These are phyloP conservation scores for Huntiella decipiens DNA, from an alignment of 2,329 filamentous ascomycete species.

Conservation along the genomic window DNA sequence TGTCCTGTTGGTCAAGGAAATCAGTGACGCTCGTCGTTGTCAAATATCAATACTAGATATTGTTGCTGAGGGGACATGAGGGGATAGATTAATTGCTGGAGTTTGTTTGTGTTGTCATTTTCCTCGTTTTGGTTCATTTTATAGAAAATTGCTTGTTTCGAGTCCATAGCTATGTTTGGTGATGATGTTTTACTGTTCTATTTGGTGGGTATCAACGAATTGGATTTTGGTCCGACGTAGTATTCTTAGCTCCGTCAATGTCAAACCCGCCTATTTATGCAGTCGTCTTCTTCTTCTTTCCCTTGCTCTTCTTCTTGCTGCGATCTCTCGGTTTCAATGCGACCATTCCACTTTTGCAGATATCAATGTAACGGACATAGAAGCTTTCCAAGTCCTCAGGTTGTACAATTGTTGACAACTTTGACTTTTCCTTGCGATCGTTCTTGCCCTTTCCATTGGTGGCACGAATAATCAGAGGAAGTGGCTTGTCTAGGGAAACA, in stretches of 20 bases:
- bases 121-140: too few species aligned
- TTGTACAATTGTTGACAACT: constrained; percentile 67
- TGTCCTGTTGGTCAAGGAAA: too few species aligned
- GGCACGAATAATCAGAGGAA: constrained; percentile 65
- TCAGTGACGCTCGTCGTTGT: too few species aligned
- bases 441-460: constrained; percentile 56
- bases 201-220: too few species aligned
- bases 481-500: constrained; percentile 34
- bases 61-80: too few species aligned
- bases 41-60: too few species aligned
- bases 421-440: constrained; percentile 41
- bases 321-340: constrained; percentile 84
- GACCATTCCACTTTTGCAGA: constrained; percentile 77
- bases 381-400: constrained; percentile 61
- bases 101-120: too few species aligned
- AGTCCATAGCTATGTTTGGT: too few species aligned
- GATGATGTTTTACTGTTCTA: too few species aligned
- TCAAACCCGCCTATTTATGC: constrained; percentile 3
- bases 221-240: too few species aligned
- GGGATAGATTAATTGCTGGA: too few species aligned
- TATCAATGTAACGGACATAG: constrained; percentile 69
- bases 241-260: background rate
- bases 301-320: constrained; percentile 68
- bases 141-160: too few species aligned
- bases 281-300: constrained; percentile 45